phyloP scores from a whole-genome alignment of 352 stramenopile species.

The Phytophthora macrochlamydospora region DNA sequence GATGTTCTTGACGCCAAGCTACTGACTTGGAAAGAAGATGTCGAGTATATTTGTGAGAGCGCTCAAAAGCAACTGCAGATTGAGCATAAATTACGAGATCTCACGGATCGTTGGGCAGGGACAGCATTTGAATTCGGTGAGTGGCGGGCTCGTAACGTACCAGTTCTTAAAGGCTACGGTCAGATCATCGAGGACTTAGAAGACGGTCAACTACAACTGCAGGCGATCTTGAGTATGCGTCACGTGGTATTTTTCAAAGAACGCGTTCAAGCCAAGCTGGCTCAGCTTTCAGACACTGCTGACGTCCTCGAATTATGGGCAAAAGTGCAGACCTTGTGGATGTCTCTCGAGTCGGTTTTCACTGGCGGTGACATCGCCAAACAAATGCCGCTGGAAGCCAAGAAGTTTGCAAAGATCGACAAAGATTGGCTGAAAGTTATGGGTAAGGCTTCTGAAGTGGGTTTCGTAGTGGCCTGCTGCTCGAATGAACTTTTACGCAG shows the following conservation, averaged over 20 bases:
- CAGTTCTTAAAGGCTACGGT: constrained; percentile 80
- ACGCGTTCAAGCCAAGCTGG: constrained; percentile 75
- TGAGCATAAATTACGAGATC: constrained; percentile 86
- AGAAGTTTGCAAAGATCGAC: constrained; percentile 93
- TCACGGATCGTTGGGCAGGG: constrained; percentile 84
- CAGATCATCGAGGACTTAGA: constrained; percentile 90
- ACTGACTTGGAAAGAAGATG: constrained; percentile 77
- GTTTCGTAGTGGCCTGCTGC: constrained; percentile 80
- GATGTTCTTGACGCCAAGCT: constrained; percentile 84
- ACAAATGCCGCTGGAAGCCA: constrained; percentile 92
- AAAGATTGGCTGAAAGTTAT: constrained; percentile 93
- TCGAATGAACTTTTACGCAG: constrained; percentile 85
- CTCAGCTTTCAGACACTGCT: constrained; percentile 85
- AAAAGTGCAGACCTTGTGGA: constrained; percentile 93
- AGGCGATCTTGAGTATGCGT: constrained; percentile 89
- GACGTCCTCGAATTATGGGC: constrained; percentile 91
- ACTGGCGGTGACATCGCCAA: constrained; percentile 93
- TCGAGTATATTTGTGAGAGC: constrained; percentile 90
- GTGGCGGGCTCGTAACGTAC: constrained; percentile 80
- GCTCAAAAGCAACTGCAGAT: constrained; percentile 92
- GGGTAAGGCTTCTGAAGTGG: constrained; percentile 78
- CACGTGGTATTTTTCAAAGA: constrained; percentile 92
- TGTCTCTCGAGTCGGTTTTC: constrained; percentile 91
- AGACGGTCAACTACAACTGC: constrained; percentile 87
- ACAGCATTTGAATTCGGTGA: constrained; percentile 86